These are phyloP conservation scores for Phytophthora palmivora DNA, from an alignment of 352 stramenopile genomes.

Conservation along the genomic window DNA sequence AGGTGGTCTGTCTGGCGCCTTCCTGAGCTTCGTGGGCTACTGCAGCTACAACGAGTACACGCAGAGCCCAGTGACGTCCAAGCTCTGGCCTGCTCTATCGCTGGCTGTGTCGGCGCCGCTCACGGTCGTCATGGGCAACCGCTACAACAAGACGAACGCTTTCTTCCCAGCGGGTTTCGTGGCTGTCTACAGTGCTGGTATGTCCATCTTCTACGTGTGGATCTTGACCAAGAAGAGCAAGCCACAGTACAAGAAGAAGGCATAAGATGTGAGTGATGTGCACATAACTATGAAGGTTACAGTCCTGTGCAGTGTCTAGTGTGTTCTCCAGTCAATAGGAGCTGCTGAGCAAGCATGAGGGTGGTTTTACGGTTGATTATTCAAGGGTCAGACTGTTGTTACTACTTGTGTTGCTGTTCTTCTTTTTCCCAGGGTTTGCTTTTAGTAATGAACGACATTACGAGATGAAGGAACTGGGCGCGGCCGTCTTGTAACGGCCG, in stretches of 20 bases:
- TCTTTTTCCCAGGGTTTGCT: neutral
- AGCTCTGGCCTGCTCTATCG: constrained; percentile 78
- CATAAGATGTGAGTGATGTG: constrained; percentile 24
- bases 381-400: neutral
- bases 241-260: constrained; percentile 85
- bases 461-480: constrained; percentile 16
- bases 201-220: constrained; percentile 85
- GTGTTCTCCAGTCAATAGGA: constrained; percentile 8
- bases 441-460: constrained; percentile 28
- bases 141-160: constrained; percentile 75
- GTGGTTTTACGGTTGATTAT: neutral
- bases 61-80: constrained; percentile 80
- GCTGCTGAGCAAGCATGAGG: constrained; percentile 5
- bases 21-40: constrained; percentile 85
- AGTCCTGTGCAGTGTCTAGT: neutral
- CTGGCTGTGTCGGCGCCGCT: constrained; percentile 72
- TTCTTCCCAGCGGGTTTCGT: constrained; percentile 81
- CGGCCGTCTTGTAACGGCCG: constrained; percentile 5
- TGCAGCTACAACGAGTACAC: constrained; percentile 88
- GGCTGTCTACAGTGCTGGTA: constrained; percentile 65
- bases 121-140: constrained; percentile 78
- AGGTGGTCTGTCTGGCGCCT: constrained; percentile 67
- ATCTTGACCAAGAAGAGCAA: constrained; percentile 74
- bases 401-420: neutral
- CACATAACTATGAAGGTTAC: neutral